Evolutionary conservation across 2,329 filamentous ascomycete species (phyloP).

Genomic region (Drechslerella coelobrocha): DNA sequence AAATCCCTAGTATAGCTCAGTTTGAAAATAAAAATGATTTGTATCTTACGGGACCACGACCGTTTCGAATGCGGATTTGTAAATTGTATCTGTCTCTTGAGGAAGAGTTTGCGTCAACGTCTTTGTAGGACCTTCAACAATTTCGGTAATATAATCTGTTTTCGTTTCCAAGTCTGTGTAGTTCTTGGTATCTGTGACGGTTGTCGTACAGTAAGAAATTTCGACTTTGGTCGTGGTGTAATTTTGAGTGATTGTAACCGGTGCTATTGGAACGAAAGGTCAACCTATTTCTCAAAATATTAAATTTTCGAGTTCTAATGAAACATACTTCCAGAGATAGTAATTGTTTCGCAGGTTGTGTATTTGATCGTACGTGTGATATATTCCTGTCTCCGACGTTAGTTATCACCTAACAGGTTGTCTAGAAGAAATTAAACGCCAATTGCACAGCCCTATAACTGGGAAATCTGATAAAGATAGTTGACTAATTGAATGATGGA

Average conservation of each 20-base stretch:
- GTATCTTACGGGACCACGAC: not conserved
- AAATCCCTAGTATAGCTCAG: no score
- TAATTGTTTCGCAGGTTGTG: no score
- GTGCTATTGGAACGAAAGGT: not conserved
- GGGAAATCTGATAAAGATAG: no score
- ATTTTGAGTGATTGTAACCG: no score
- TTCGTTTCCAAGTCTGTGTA: not conserved
- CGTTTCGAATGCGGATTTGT: not conserved
- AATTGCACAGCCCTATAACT: not conserved
- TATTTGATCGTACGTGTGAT: no score
- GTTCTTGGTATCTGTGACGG: not conserved
- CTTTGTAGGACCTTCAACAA: no score
- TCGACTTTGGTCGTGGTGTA: no score
- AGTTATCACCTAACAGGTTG: not conserved
- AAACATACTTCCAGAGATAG: constrained; percentile 13
- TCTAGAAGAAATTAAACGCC: not conserved
- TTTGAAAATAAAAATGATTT: not conserved
- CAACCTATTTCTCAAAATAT: not conserved
- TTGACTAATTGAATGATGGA: no score
- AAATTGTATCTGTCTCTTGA: constrained; percentile 1
- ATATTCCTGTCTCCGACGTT: constrained; percentile 12
- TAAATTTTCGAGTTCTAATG: not conserved
- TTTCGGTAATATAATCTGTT: constrained; percentile 8
- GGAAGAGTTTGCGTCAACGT: constrained; percentile 15
- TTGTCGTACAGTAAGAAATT: not conserved